A percentile compares a stretch with the other conserved stretches of the same genome.
Evolutionary conservation across 768 basidiomycete species (phyloP).

Genomic region (Coprinopsis strossmayeri): DNA sequence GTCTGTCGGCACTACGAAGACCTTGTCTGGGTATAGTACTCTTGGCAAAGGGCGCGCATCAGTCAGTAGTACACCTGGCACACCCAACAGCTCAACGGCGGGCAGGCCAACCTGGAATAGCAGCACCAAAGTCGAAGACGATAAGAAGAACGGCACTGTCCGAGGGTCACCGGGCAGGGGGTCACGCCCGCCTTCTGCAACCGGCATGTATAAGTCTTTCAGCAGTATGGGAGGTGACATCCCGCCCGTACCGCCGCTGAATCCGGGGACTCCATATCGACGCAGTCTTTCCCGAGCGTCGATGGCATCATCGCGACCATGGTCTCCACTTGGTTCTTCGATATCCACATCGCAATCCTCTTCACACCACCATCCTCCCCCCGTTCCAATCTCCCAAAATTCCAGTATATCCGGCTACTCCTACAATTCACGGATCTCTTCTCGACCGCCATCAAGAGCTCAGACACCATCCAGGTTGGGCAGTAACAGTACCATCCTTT

Average conservation of each 20-base stretch:
- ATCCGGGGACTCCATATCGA: conserved; percentile 38
- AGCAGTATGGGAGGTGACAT: conserved; percentile 19
- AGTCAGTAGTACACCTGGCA: too few species aligned
- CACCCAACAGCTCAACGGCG: conserved; percentile 19
- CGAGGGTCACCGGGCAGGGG: conserved; percentile 44
- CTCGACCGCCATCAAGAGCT: conserved; percentile 49
- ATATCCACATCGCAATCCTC: conserved; percentile 54
- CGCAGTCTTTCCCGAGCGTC: conserved; percentile 70
- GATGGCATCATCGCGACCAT: conserved; percentile 72
- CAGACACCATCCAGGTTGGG: conserved; percentile 47
- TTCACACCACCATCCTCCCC: conserved; percentile 21
- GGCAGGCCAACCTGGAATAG: conserved; percentile 68
- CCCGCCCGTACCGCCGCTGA: conserved; percentile 41
- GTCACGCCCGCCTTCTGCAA: conserved; percentile 39
- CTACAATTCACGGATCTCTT: conserved; percentile 14
- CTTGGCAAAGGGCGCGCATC: conserved; percentile 3
- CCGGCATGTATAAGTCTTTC: conserved; percentile 26
- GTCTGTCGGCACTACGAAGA: neutral
- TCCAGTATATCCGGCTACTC: conserved; percentile 3
- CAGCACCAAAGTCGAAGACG: conserved; percentile 66
- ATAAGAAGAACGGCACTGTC: conserved; percentile 37
- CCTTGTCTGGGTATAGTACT: conserved; percentile 3
- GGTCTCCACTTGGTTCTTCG: conserved; percentile 72
- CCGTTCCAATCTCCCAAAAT: conserved; percentile 26
- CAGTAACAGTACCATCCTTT: conserved; percentile 20